These are phyloP conservation scores for Gypsophila paniculata DNA, from an alignment of 179 eudicot species.

Conservation along the genomic window DNA sequence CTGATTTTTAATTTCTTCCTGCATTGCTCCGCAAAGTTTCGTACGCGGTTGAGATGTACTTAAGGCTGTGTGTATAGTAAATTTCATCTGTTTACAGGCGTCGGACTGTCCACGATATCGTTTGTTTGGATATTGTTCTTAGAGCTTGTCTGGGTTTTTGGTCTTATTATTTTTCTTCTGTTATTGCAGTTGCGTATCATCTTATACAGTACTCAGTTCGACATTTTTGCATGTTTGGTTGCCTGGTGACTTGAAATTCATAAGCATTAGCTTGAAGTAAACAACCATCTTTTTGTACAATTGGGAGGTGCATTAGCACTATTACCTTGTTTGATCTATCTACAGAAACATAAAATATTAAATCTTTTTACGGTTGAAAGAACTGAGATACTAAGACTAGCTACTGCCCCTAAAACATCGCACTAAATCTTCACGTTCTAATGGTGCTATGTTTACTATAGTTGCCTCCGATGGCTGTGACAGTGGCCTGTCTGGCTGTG, in stretches of 20 bases:
- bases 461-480: slow-evolving; percentile 20
- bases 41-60: background rate
- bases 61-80: background rate
- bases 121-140: background rate
- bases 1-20: slow-evolving; percentile 7
- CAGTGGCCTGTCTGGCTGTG: slow-evolving; percentile 18
- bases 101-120: background rate
- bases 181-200: background rate
- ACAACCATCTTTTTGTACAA: slow-evolving; percentile 24
- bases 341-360: slow-evolving; percentile 8
- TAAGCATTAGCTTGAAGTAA: slow-evolving; percentile 1
- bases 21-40: slow-evolving; percentile 4
- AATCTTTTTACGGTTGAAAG: slow-evolving; percentile 7
- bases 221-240: background rate
- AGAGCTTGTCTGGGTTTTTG: background rate
- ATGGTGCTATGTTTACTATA: slow-evolving; percentile 32
- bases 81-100: background rate
- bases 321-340: slow-evolving; percentile 21
- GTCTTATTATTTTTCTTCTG: too few species aligned
- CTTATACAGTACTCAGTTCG: slow-evolving; percentile 1
- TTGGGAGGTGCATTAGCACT: slow-evolving; percentile 19
- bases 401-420: slow-evolving; percentile 24
- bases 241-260: slow-evolving; percentile 1
- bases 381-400: slow-evolving; percentile 8
- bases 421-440: slow-evolving; percentile 38